Evolutionary conservation across 1,284 basidiomycete species (phyloP).

Genomic region (Agaricales sp.): DNA sequence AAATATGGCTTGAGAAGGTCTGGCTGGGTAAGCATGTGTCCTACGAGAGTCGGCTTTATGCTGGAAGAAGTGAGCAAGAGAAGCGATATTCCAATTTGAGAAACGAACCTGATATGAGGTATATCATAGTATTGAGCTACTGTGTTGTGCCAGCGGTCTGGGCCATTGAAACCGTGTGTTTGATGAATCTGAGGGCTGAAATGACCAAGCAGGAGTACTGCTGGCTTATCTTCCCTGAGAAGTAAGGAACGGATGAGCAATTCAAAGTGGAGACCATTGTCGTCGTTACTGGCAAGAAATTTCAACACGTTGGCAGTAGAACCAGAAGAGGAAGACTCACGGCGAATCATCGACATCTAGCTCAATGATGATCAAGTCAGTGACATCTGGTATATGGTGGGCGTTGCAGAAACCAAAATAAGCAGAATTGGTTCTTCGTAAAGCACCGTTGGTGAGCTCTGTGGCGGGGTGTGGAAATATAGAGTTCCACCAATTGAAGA

Average conservation of each 20-base stretch:
- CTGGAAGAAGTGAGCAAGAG: constrained; percentile 24
- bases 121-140: constrained; percentile 95
- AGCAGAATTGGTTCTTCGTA: constrained; percentile 78
- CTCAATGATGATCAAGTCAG: constrained; percentile 89
- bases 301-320: constrained; percentile 2
- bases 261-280: constrained; percentile 77
- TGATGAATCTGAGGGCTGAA: constrained; percentile 79
- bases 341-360: constrained; percentile 83
- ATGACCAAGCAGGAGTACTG: constrained; percentile 85
- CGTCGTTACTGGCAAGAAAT: constrained; percentile 3
- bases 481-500: constrained; percentile 93
- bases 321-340: constrained; percentile 35
- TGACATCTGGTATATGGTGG: constrained; percentile 86
- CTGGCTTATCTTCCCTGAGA: constrained; percentile 79
- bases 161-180: constrained; percentile 74
- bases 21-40: constrained; percentile 69
- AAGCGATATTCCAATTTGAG: constrained; percentile 39
- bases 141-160: constrained; percentile 78
- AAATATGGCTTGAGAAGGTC: constrained; percentile 60
- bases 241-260: constrained; percentile 85
- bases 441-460: constrained; percentile 91
- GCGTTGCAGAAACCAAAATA: constrained; percentile 90
- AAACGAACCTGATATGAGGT: constrained; percentile 81
- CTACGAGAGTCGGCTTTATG: neutral
- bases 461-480: constrained; percentile 92